phyloP scores from a whole-genome alignment of 2,329 filamentous ascomycete species.

The Ascomycota sp. region DNA sequence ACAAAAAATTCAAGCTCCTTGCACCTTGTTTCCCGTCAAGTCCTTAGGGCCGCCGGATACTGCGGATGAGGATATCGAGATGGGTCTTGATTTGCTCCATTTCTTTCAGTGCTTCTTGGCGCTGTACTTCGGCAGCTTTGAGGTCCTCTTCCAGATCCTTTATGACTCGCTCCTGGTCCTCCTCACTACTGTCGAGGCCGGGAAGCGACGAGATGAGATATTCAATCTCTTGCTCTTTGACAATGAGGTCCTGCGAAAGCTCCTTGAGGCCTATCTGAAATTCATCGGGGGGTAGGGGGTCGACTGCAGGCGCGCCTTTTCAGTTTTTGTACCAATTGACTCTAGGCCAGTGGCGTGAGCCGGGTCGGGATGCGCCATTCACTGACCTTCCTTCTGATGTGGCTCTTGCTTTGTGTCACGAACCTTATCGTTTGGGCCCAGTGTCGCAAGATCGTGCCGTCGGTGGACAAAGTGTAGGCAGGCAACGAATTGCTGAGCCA shows the following conservation, averaged over 20 bases:
- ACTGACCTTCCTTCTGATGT: slow-evolving; percentile 26
- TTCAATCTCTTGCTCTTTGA: slow-evolving; percentile 70
- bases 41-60: slow-evolving; percentile 32
- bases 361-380: too few species aligned
- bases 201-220: slow-evolving; percentile 51
- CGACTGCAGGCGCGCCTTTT: slow-evolving; percentile 19
- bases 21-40: too few species aligned
- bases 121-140: slow-evolving; percentile 36
- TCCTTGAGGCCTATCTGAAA: slow-evolving; percentile 48
- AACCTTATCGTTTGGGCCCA: slow-evolving; percentile 34
- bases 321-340: too few species aligned
- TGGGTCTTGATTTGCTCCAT: slow-evolving; percentile 36
- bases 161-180: slow-evolving; percentile 48
- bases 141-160: slow-evolving; percentile 42
- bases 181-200: slow-evolving; percentile 55
- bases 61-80: slow-evolving; percentile 37
- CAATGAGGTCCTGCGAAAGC: slow-evolving; percentile 50
- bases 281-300: slow-evolving; percentile 37
- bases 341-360: too few species aligned
- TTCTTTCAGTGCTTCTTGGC: slow-evolving; percentile 40
- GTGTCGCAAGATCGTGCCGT: slow-evolving; percentile 42
- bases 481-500: slow-evolving; percentile 46
- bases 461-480: slow-evolving; percentile 42
- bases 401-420: slow-evolving; percentile 33
- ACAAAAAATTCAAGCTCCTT: not conserved